Percentiles rank a stretch among this genome's conserved stretches.
These are phyloP conservation scores for Diplodia intermedia DNA, from an alignment of 2,329 filamentous ascomycete genomes.

Conservation along the genomic window DNA sequence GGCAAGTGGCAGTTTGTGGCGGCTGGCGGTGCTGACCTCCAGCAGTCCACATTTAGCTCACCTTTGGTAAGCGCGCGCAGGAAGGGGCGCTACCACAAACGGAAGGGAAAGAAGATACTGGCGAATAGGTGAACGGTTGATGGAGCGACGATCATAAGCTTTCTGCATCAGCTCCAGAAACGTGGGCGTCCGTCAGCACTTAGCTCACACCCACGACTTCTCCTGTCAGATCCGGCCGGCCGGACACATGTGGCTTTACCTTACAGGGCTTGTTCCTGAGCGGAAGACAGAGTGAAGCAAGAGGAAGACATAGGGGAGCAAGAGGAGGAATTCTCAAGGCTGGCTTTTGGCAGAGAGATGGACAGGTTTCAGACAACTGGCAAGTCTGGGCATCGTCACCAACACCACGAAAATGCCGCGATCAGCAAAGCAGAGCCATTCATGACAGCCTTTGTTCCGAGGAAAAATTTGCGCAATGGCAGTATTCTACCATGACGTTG, in stretches of 20 bases:
- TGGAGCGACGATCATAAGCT: neutral
- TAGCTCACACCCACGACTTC: neutral
- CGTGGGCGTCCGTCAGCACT: neutral
- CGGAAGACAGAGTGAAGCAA: neutral
- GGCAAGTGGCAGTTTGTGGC: too few species aligned
- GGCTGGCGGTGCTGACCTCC: neutral
- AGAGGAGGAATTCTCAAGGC: neutral
- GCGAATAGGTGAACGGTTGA: neutral
- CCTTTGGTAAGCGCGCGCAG: too few species aligned
- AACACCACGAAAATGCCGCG: too few species aligned
- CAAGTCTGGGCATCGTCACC: too few species aligned
- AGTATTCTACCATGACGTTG: too few species aligned
- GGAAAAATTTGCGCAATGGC: too few species aligned
- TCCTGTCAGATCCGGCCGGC: neutral
- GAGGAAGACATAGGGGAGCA: neutral
- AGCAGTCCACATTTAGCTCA: neutral
- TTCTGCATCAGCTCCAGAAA: neutral
- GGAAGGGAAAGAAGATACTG: neutral
- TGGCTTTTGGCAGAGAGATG: neutral
- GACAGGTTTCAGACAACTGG: too few species aligned
- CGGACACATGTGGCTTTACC: neutral
- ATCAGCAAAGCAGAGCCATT: too few species aligned
- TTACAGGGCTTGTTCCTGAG: neutral
- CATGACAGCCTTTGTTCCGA: too few species aligned
- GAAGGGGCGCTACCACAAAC: neutral